These are phyloP conservation scores for Tephrocybe sp. DNA, from an alignment of 768 basidiomycete species.

Conservation along the genomic window DNA sequence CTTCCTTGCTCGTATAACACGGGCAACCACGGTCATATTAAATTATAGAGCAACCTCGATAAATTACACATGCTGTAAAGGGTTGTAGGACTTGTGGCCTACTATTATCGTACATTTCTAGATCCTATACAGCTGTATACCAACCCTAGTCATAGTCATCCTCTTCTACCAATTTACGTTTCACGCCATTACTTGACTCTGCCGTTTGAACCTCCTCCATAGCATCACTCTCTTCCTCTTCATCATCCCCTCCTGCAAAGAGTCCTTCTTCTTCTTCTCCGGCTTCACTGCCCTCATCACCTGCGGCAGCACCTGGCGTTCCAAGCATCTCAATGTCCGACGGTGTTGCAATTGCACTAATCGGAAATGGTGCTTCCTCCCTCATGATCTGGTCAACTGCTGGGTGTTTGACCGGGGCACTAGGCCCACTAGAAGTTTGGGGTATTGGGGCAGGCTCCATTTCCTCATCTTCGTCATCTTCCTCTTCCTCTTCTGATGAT, in stretches of 20 bases:
- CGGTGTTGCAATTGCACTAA: slow-evolving; percentile 60
- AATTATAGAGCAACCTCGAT: slow-evolving; percentile 10
- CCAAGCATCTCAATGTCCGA: slow-evolving; percentile 69
- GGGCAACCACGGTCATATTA: too few species aligned
- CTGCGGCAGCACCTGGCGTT: slow-evolving; percentile 36
- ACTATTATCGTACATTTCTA: slow-evolving; percentile 15
- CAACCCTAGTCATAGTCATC: slow-evolving; percentile 75
- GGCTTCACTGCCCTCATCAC: slow-evolving; percentile 64
- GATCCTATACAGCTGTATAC: slow-evolving; percentile 11
- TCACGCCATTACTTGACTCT: slow-evolving; percentile 53
- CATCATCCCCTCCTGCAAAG: slow-evolving; percentile 73
- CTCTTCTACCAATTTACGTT: slow-evolving; percentile 80
- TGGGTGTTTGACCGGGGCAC: slow-evolving; percentile 23
- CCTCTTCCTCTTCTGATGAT: slow-evolving; percentile 58
- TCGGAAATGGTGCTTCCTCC: slow-evolving; percentile 54
- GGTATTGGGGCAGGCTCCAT: slow-evolving; percentile 68
- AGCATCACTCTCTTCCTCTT: slow-evolving; percentile 75
- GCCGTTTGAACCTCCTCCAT: slow-evolving; percentile 76
- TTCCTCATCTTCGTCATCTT: slow-evolving; percentile 45
- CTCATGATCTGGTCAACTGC: slow-evolving; percentile 35
- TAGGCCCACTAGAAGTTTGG: slow-evolving; percentile 22
- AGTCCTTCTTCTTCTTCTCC: slow-evolving; percentile 75
- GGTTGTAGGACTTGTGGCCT: too few species aligned
- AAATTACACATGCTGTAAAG: slow-evolving; percentile 7
- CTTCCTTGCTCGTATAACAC: neutral